Evolutionary conservation across 805 yeast genomes (phyloP).

Genomic region (Sugiyamaella smithiae): DNA sequence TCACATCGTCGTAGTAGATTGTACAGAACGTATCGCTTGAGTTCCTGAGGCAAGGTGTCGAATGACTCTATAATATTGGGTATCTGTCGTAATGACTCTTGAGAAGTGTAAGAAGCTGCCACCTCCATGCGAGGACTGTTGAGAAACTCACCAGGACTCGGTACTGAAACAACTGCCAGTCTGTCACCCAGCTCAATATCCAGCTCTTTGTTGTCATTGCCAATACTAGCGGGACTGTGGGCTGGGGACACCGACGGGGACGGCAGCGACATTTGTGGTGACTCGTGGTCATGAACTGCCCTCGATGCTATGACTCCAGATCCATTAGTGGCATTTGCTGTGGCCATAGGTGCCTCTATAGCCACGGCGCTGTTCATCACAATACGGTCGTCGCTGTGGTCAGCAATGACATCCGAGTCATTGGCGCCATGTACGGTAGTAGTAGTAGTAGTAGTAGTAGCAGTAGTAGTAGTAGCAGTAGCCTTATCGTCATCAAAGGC

Average conservation of each 20-base stretch:
- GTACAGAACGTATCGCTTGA: constrained; percentile 50
- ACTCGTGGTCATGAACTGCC: constrained; percentile 8
- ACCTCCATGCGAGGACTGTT: not conserved
- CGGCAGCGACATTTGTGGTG: constrained; percentile 27
- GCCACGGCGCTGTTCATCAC: constrained; percentile 8
- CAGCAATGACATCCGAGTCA: not conserved
- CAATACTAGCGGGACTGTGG: not conserved
- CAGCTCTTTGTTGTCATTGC: not conserved
- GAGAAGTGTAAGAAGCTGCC: not conserved
- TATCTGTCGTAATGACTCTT: constrained; percentile 20
- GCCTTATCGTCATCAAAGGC: not conserved
- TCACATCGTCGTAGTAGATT: constrained; percentile 56
- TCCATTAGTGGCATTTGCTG: constrained; percentile 1
- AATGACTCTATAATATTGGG: constrained; percentile 32
- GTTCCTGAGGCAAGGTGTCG: constrained; percentile 42
- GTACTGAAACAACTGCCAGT: not conserved
- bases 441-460: not conserved
- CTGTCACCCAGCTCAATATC: not conserved
- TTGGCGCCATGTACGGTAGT: not conserved
- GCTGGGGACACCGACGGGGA: constrained; percentile 30
- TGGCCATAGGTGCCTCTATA: constrained; percentile 2
- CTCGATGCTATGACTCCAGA: constrained; percentile 8
- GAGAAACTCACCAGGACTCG: not conserved
- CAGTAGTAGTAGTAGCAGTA: not conserved
- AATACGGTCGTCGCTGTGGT: no score